Percentiles rank a stretch among this genome's conserved stretches.
Conservation (phyloP, 2,329 filamentous ascomycete species). For the Sclerotinia sclerotiorum region DNA sequence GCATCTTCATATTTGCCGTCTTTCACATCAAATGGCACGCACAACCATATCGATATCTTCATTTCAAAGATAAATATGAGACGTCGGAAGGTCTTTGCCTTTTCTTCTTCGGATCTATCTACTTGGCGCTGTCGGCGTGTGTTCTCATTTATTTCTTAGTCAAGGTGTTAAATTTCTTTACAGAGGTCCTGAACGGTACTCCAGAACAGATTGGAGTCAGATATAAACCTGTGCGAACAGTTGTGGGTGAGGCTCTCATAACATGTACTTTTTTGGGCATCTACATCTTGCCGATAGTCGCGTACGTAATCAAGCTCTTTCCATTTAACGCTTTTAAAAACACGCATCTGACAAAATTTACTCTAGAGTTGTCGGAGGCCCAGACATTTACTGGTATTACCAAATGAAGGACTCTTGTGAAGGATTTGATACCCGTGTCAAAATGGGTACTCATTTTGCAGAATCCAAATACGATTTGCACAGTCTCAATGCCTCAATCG, state of each 20-base stretch:
- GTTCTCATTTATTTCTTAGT: background rate
- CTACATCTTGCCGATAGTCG: slow-evolving; percentile 9
- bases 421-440: slow-evolving; percentile 27
- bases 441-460: slow-evolving; percentile 22
- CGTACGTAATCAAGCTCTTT: slow-evolving; percentile 20
- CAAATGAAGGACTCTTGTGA: slow-evolving; percentile 32
- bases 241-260: background rate
- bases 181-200: background rate
- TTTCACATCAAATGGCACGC: slow-evolving; percentile 21
- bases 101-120: background rate
- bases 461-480: background rate
- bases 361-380: slow-evolving; percentile 17
- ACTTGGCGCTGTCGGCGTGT: background rate
- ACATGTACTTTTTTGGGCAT: background rate
- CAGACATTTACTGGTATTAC: slow-evolving; percentile 26
- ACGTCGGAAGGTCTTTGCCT: background rate
- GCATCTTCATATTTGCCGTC: background rate
- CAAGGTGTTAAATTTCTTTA: background rate
- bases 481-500: background rate
- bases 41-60: slow-evolving; percentile 25
- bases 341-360: background rate
- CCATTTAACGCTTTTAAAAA: background rate
- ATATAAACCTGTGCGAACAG: too few species aligned
- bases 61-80: background rate
- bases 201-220: background rate